Evolutionary conservation across 225 moss, liverwort and hornwort species (phyloP), one percentile per base, ranked within the genome.

Genomic region (Bryoerythrophyllum caledonicum): DNA sequence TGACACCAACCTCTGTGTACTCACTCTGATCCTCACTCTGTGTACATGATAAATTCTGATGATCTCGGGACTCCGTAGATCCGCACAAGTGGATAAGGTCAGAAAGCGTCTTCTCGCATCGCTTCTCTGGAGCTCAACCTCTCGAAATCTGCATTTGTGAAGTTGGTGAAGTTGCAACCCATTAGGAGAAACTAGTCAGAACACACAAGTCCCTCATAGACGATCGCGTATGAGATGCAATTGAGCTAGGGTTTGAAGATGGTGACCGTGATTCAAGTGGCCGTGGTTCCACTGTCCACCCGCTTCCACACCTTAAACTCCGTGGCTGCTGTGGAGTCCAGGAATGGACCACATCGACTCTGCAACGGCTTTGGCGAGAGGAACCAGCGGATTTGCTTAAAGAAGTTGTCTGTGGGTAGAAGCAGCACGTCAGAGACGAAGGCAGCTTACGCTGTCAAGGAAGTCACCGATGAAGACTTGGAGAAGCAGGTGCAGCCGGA

Each of bases 401-500:
- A 13, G 53, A 59, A 60, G 76, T 54, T 35, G 25, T 66, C 2
- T 15, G 67, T 72, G 10, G 32, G 72, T 46, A 60, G 71, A 21
- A 79, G 78, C 53, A 30, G 60, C 55, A 8, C 38, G 38, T 34
- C 52, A 16, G 83, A 80, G 80, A 80, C 52, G 78, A 80, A 58
- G 78, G 74, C 60, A 41, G 64, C 77, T 21, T 78, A 59, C 51
- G 65, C 67, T 54, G 73, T 85, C 78, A 78, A 77, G 76, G 88
- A 88, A 46, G 76, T 70, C 17, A 75, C 78, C 21, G 82, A 88
- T 60, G 82, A 85, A 44, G 85, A 88, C 63, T 70, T 80, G 41
- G 88, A 82, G 68, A 82, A 80, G 80, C 69, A 82, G 73, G 72
- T 88, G 26, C 68, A 78, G 65, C 80, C 75, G 3, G 72, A 75